These are phyloP conservation scores for Colletotrichum limetticola DNA, from an alignment of 2,329 filamentous ascomycete genomes.

Conservation along the genomic window DNA sequence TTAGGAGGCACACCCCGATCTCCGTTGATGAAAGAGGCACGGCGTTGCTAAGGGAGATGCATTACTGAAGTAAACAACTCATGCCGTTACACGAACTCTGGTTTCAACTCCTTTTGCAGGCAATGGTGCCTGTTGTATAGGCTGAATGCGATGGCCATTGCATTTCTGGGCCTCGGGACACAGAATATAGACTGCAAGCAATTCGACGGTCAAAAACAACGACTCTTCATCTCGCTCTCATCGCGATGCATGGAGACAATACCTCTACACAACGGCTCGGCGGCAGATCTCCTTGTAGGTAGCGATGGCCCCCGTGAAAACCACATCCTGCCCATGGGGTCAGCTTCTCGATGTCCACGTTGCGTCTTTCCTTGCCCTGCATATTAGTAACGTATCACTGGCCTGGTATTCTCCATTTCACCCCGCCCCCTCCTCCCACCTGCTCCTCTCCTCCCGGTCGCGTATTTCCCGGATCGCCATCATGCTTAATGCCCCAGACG, in stretches of 20 bases:
- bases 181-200: conserved; percentile 34
- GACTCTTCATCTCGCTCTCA: neutral
- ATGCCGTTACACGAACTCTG: conserved; percentile 21
- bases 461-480: neutral
- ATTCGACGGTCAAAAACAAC: conserved; percentile 23
- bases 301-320: neutral
- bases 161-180: conserved; percentile 25
- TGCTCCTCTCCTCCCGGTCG: neutral
- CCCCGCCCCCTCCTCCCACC: neutral
- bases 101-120: conserved; percentile 24
- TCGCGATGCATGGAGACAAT: no score
- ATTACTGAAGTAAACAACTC: conserved; percentile 29
- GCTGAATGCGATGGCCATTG: conserved; percentile 29
- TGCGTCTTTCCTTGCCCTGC: neutral
- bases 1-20: conserved; percentile 25
- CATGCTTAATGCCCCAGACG: neutral
- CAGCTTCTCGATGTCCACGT: neutral
- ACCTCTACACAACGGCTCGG: neutral
- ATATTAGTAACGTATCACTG: neutral
- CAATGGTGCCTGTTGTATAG: conserved; percentile 24
- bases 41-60: conserved; percentile 22
- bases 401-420: neutral
- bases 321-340: neutral
- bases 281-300: no score
- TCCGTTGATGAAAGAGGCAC: conserved; percentile 18